Percentiles rank a stretch among this genome's conserved stretches.
phyloP scores from a whole-genome alignment of 257 asterid genomes.

The Gentiana straminea region DNA sequence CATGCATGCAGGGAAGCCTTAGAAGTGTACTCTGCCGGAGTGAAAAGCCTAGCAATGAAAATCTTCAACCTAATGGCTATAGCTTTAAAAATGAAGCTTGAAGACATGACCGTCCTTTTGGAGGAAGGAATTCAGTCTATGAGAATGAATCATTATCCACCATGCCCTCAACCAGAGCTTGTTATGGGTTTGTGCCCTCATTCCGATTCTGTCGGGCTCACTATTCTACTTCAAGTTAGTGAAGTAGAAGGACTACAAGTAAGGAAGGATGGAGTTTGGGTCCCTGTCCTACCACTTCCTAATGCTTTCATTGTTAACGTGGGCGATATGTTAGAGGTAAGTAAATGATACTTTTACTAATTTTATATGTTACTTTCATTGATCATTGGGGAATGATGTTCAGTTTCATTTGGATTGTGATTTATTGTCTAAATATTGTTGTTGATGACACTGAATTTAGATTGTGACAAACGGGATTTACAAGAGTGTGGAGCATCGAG shows the following conservation, averaged over 20 bases:
- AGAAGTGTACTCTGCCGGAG: conserved; percentile 31
- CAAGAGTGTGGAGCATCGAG: too few species aligned
- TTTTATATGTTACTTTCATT: too few species aligned
- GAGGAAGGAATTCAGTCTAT: conserved; percentile 21
- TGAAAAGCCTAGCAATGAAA: conserved; percentile 30
- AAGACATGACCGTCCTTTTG: conserved; percentile 18
- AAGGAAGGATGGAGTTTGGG: conserved; percentile 16
- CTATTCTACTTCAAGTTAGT: conserved; percentile 21
- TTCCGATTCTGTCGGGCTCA: conserved; percentile 24
- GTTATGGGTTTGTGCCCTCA: conserved; percentile 24
- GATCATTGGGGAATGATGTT: too few species aligned
- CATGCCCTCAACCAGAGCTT: conserved; percentile 16
- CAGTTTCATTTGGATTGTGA: too few species aligned
- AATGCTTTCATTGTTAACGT: conserved; percentile 22
- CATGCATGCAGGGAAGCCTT: conserved; percentile 27
- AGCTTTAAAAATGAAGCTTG: conserved; percentile 26
- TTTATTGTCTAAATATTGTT: too few species aligned
- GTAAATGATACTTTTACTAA: too few species aligned
- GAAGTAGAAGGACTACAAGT: conserved; percentile 23
- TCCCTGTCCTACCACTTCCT: conserved; percentile 19
- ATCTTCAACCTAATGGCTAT: conserved; percentile 24
- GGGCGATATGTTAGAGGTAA: conserved; percentile 25
- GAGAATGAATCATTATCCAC: conserved; percentile 26
- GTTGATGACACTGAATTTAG: too few species aligned
- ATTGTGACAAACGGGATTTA: too few species aligned